Evolutionary conservation across 1,139 yeast genomes (phyloP).

Genomic region (Meyerozyma smithsonii): DNA sequence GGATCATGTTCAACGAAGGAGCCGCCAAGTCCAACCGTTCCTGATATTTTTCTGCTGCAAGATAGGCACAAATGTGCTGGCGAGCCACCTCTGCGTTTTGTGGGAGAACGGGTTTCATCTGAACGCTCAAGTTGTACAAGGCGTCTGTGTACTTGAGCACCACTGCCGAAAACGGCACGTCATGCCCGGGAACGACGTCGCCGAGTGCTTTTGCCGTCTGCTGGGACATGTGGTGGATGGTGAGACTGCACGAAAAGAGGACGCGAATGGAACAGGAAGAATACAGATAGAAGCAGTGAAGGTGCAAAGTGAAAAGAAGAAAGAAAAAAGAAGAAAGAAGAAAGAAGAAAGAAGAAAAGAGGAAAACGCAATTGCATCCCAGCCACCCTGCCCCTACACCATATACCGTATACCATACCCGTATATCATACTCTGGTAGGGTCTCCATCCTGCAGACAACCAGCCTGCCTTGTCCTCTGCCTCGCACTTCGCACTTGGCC

Average conservation of each 20-base stretch:
- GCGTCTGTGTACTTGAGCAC: constrained; percentile 46
- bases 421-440: no score
- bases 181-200: constrained; percentile 48
- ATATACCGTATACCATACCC: no score
- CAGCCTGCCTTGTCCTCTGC: no score
- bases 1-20: constrained; percentile 47
- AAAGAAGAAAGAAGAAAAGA: no score
- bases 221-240: not conserved
- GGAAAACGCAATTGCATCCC: no score
- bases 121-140: constrained; percentile 49
- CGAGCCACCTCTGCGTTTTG: constrained; percentile 58
- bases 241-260: not conserved
- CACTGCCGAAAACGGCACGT: constrained; percentile 44
- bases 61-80: constrained; percentile 58
- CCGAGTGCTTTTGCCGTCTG: constrained; percentile 31
- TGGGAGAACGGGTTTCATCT: constrained; percentile 41
- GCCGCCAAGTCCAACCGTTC: constrained; percentile 40
- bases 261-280: not conserved
- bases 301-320: not conserved
- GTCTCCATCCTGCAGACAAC: no score
- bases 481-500: not conserved
- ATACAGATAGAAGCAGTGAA: not conserved
- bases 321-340: not conserved
- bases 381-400: no score
- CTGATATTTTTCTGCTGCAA: constrained; percentile 50